These are phyloP conservation scores for Umbellularia californica DNA, from an alignment of 164 flowering plant species.

Conservation along the genomic window DNA sequence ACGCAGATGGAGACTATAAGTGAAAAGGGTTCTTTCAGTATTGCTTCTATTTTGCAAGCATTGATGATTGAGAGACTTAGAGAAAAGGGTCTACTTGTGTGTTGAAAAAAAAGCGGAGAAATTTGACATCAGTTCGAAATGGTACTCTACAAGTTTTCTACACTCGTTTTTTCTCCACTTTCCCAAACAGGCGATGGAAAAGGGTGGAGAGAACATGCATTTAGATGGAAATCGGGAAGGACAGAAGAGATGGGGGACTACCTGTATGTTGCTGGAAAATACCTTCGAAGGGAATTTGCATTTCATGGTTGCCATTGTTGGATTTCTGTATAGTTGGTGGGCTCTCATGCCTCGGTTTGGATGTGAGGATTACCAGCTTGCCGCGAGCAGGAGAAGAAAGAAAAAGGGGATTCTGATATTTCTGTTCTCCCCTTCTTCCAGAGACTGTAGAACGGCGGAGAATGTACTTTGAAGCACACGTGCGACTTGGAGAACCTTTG, in stretches of 20 bases:
- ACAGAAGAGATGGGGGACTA: background rate
- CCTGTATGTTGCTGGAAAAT: slow-evolving; percentile 14
- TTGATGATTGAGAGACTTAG: background rate
- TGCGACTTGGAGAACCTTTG: no score
- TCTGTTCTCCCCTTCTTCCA: no score
- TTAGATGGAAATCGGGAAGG: background rate
- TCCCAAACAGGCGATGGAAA: no score
- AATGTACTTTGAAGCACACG: background rate
- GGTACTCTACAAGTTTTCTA: background rate
- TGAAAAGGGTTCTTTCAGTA: background rate
- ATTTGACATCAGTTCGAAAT: background rate
- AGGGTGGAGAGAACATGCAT: background rate
- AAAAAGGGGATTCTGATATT: no score
- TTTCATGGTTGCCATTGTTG: slow-evolving; percentile 7
- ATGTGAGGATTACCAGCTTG: background rate
- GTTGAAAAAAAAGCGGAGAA: no score
- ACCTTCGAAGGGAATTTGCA: slow-evolving; percentile 9
- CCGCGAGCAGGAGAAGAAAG: background rate
- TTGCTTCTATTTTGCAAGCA: background rate
- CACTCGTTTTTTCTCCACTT: background rate
- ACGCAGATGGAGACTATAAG: no score
- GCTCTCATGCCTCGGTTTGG: slow-evolving; percentile 15
- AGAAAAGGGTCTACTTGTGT: background rate
- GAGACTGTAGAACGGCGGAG: background rate
- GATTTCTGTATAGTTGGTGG: slow-evolving; percentile 9